These are phyloP conservation scores for Pyropia yezoensis DNA, from an alignment of 23 red algal genomes.

Conservation along the genomic window DNA sequence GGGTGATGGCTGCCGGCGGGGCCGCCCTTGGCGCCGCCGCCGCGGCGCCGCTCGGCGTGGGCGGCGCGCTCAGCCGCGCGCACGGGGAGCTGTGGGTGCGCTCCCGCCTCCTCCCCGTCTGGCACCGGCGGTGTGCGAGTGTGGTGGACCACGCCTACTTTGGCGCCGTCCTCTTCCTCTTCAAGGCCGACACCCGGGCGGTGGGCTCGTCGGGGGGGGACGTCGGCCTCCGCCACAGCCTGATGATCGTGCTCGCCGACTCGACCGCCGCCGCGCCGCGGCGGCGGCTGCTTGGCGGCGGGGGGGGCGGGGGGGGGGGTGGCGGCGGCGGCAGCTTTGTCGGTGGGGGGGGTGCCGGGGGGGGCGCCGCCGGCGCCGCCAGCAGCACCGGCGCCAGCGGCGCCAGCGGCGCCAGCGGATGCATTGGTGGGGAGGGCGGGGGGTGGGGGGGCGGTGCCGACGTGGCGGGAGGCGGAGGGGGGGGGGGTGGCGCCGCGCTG, in stretches of 20 bases:
- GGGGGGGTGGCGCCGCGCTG: too few species aligned
- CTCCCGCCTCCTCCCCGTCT: constrained; percentile 28
- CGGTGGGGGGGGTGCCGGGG: too few species aligned
- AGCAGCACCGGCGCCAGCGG: too few species aligned
- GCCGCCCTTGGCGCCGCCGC: neutral
- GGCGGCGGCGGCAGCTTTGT: too few species aligned
- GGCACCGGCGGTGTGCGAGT: constrained; percentile 28
- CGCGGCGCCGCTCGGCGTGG: neutral
- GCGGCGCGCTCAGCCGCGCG: constrained; percentile 5
- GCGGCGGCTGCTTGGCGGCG: too few species aligned
- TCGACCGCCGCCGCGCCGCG: neutral
- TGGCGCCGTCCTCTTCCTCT: constrained; percentile 46
- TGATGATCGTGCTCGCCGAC: constrained; percentile 54
- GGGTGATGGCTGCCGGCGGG: neutral
- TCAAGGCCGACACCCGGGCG: constrained; percentile 11
- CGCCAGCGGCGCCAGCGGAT: too few species aligned
- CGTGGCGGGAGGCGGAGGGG: too few species aligned
- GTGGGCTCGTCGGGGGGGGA: neutral
- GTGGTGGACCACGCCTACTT: constrained; percentile 60
- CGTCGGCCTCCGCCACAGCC: constrained; percentile 27
- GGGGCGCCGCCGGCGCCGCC: too few species aligned
- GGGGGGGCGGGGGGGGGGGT: too few species aligned
- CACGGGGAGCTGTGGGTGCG: constrained; percentile 37
- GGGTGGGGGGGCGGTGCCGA: too few species aligned
- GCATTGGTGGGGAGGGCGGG: too few species aligned